Conservation (phyloP, 2,329 filamentous ascomycete species). For the Aulographum hederae region DNA sequence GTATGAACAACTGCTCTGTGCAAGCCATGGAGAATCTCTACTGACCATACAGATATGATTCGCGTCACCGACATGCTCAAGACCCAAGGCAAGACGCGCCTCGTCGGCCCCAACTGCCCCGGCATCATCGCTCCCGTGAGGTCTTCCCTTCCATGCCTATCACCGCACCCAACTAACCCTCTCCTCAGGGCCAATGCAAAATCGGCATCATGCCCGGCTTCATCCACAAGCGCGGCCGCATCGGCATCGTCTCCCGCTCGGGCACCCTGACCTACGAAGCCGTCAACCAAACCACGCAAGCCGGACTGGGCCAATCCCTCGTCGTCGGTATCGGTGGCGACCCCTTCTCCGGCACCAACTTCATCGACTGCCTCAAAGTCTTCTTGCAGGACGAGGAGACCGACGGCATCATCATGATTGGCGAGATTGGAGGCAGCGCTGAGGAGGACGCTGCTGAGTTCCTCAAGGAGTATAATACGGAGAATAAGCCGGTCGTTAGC, state of each 20-base stretch:
- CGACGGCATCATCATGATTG: constrained; percentile 99
- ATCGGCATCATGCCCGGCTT: constrained; percentile 99
- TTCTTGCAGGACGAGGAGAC: constrained; percentile 94
- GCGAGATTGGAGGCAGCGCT: constrained; percentile 91
- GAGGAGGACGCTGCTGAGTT: constrained; percentile 98
- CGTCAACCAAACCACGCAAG: constrained; percentile 97
- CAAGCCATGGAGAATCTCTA: constrained; percentile 2
- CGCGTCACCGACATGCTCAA: constrained; percentile 97
- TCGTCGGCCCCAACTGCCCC: constrained; percentile 95
- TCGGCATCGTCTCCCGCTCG: constrained; percentile 95
- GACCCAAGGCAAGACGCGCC: constrained; percentile 88
- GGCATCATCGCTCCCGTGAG: constrained; percentile 71
- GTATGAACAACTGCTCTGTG: constrained; percentile 33
- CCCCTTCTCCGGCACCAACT: constrained; percentile 97
- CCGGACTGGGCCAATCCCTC: constrained; percentile 90
- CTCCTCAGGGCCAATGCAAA: constrained; percentile 77
- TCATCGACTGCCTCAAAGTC: constrained; percentile 96
- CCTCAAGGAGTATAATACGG: constrained; percentile 77
- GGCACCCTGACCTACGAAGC: constrained; percentile 98
- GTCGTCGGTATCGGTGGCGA: constrained; percentile 97
- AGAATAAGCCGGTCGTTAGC: constrained; percentile 89
- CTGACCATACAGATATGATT: constrained; percentile 62
- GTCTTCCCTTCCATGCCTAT: constrained; percentile 4
- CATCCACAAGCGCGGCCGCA: constrained; percentile 98
- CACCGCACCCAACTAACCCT: constrained; percentile 10